Evolutionary conservation across 768 basidiomycete species (phyloP), one percentile per base, ranked within the genome.

Genomic region (Lactifluus subvellereus): DNA sequence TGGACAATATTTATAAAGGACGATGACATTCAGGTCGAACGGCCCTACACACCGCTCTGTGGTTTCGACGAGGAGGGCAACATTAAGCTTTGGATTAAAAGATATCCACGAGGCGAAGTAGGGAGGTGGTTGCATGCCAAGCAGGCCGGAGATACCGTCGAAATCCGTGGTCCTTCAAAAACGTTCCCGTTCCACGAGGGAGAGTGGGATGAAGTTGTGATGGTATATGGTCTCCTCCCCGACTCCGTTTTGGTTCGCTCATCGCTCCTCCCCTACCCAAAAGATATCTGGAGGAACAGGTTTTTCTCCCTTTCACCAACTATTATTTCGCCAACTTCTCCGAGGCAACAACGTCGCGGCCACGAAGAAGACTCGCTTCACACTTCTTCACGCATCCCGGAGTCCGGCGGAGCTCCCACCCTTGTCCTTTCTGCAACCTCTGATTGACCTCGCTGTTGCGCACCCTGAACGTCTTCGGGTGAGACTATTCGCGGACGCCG

Each of bases 241-340:
- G 10, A 6, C 30, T 22, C 7, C 43, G 6, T 51, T 52, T 22
- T 56, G 38, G 38, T 32, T 14, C 48, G 10, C 40, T 16, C 56
- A 60, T 42, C n/a, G 11, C 27, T 14, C 35, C n/a, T 49, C 61
- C 32, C 8, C 10, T 58, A 40, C 54, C 6, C 10, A 47, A 27
- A 27, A 94, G 91, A 85, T 94, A 59, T 92, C 90, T 49, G 91
- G 91, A 42, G 91, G 91, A 32, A 94, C 91, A 5, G 91, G 92
- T 33, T 86, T 94, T 54, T 87, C 91, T 16, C 92, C 91, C 4
- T 93, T 94, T 71, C 84, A 84, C 69, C 91, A 94, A 70, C 77
- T 94, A 20, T 77, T 92, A 61, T 79, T 87, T 68, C 74, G 74
- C 7, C 69, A 81, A 14, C 82, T 91, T 48, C 74, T 69, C 45